Evolutionary conservation across 2,329 filamentous ascomycete genomes (phyloP), one percentile per base, ranked within the genome.

Genomic region (Akanthomyces dipterigenus): DNA sequence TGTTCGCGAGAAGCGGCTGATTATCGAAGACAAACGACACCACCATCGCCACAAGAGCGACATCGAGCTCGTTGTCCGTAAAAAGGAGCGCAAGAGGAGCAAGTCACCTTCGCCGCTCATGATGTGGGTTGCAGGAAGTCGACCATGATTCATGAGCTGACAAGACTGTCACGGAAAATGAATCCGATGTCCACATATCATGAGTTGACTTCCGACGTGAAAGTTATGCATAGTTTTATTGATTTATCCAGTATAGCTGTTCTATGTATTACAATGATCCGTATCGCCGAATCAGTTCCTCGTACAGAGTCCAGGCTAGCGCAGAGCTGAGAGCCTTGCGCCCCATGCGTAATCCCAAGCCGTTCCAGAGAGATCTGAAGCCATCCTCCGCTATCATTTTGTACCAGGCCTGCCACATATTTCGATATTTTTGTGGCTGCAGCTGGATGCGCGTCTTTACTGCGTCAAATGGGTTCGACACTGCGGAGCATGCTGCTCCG

Each of bases 231-330:
- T 36, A 38, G 51, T 57, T 51, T 60, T 46, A 62, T 57, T 59
- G 28, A 49, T 48, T 62, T 55, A 34, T 38, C 26, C 26, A 6
- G n/a, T 51, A 54, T 58, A 24, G 46, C 50, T 42, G 34, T 53
- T 50, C 48, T 45, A 51, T 56, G 54, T 42, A 59, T 56, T 58
- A 57, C 62, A 54, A 65, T 65, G 60, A 57, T 57, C 63, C 68
- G 42, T 66, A 70, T 67, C 89, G 82, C 63, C 93, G 80, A 64
- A 98, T 88, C 68, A 97, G 75, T 74, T 97, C 93, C 77, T 99
- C 95, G 71, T 99, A 99, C 45, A 97, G 81, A 11, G 93, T 98
- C 95, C 95, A 99, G 8, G 93, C 93, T 67, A 98, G 80, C n/a
- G 95, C 95, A 57, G 89, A 93, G 74, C 93, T 97, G 49, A 97